phyloP scores from a whole-genome alignment of 202 grass and related monocot species.

The Saccharum hybrid region DNA sequence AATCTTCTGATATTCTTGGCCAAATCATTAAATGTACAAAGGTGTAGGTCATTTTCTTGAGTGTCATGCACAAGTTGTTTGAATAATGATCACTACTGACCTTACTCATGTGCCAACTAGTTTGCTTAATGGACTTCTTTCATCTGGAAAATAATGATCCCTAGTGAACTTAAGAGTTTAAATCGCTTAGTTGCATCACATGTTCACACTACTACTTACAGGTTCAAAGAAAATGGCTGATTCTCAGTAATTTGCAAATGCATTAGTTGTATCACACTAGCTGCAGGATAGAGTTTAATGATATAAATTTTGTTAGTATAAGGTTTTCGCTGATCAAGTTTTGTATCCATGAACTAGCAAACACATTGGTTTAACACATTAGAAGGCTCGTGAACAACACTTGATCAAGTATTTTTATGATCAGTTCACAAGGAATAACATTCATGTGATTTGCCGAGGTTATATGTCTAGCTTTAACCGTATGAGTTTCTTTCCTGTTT shows the following conservation, averaged over 20 bases:
- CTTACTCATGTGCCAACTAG: neutral
- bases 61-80: neutral
- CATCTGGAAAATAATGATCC: neutral
- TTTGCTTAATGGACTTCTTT: neutral
- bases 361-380: neutral
- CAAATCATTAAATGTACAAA: neutral
- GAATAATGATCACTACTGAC: neutral
- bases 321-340: neutral
- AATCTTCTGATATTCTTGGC: neutral
- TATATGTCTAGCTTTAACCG: neutral
- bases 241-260: neutral
- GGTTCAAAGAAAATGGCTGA: neutral
- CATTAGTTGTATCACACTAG: neutral
- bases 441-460: neutral
- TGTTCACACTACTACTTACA: neutral
- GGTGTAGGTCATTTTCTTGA: neutral
- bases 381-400: neutral
- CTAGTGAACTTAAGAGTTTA: neutral
- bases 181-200: neutral
- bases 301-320: neutral
- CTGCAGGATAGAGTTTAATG: neutral
- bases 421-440: constrained; percentile 3
- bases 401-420: neutral
- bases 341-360: neutral
- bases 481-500: constrained; percentile 1